A percentile compares a stretch with the other conserved stretches of the same genome.
Conservation (phyloP, 345 rosid genomes). For the Atalantia buxifolia region DNA sequence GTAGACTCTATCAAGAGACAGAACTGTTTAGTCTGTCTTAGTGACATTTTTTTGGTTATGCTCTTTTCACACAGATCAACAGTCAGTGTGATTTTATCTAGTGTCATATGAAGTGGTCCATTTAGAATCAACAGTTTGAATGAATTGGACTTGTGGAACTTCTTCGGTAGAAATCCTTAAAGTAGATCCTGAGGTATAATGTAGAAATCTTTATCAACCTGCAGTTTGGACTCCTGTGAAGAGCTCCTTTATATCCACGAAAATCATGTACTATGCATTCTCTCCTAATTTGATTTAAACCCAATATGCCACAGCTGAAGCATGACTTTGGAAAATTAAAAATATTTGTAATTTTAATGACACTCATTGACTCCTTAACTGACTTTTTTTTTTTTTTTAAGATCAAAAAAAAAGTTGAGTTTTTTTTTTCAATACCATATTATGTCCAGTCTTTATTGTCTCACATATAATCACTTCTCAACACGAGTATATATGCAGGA, state of each 20-base stretch:
- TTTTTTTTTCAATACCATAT: background rate
- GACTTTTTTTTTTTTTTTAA: background rate
- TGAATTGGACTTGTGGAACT: background rate
- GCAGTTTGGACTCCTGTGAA: background rate
- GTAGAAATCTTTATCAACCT: background rate
- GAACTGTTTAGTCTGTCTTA: background rate
- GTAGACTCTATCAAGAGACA: background rate
- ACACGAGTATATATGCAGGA: conserved; percentile 48
- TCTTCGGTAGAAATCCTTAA: background rate
- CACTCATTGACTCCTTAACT: background rate
- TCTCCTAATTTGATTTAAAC: background rate
- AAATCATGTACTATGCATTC: background rate
- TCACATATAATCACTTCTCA: conserved; percentile 3
- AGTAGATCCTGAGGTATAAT: background rate
- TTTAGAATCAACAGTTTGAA: background rate
- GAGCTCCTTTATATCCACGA: background rate
- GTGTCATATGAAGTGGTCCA: background rate
- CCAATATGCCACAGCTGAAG: background rate
- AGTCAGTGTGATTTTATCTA: background rate
- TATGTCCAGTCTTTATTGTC: conserved; percentile 1
- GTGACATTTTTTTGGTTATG: background rate
- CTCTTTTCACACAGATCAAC: background rate
- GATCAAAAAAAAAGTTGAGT: too few species aligned
- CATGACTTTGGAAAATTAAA: background rate
- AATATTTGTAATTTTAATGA: background rate